Conservation (phyloP, 2,329 filamentous ascomycete genomes). For the Aspergillus unguis region DNA sequence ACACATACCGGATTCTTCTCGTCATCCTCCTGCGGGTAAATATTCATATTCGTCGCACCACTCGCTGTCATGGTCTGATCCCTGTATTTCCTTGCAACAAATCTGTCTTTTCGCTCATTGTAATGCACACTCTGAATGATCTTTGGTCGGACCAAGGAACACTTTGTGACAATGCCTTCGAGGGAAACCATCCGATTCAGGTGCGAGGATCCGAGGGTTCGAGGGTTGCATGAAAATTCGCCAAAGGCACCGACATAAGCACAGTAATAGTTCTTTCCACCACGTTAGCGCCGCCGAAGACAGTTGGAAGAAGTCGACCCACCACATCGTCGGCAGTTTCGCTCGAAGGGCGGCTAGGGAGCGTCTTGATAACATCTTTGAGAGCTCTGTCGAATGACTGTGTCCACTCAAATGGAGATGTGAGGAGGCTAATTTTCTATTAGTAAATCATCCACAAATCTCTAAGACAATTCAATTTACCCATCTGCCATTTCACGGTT, state of each 20-base stretch:
- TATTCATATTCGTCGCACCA: slow-evolving; percentile 80
- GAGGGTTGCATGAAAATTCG: slow-evolving; percentile 88
- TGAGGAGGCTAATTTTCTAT: slow-evolving; percentile 58
- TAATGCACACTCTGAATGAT: slow-evolving; percentile 98
- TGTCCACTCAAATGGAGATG: slow-evolving; percentile 81
- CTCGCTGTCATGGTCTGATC: slow-evolving; percentile 96
- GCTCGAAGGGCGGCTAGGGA: slow-evolving; percentile 70
- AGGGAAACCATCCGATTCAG: slow-evolving; percentile 96
- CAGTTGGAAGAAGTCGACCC: slow-evolving; percentile 17
- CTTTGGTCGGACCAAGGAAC: slow-evolving; percentile 91
- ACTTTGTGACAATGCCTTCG: slow-evolving; percentile 95
- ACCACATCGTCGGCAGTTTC: slow-evolving; percentile 74
- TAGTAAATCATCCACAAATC: slow-evolving; percentile 10
- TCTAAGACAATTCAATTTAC: slow-evolving; percentile 26
- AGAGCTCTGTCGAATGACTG: slow-evolving; percentile 87
- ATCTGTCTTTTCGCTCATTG: slow-evolving; percentile 80
- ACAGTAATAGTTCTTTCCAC: slow-evolving; percentile 70
- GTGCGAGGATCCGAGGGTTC: slow-evolving; percentile 82
- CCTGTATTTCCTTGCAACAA: slow-evolving; percentile 84
- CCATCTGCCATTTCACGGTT: slow-evolving; percentile 75
- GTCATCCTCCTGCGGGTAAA: slow-evolving; percentile 91
- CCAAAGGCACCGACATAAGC: slow-evolving; percentile 97
- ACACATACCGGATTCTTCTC: slow-evolving; percentile 71
- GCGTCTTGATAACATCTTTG: slow-evolving; percentile 78
- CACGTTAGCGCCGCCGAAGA: slow-evolving; percentile 3